phyloP scores from a whole-genome alignment of 768 basidiomycete species.

The Dioszegia aurantiaca region DNA sequence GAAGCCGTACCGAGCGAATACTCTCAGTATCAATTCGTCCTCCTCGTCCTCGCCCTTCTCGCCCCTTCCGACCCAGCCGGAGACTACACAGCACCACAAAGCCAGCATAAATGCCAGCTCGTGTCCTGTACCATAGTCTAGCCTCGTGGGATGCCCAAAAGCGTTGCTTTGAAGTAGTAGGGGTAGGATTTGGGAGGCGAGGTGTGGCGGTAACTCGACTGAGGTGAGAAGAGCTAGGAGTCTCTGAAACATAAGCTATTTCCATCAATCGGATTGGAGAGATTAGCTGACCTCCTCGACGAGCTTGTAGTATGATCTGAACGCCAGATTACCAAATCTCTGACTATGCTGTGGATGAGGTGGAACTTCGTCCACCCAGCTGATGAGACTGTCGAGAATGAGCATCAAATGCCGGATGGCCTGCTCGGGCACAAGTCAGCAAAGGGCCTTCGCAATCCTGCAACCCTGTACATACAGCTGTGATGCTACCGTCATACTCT shows the following conservation, averaged over 20 bases:
- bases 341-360: constrained; percentile 66
- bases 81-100: constrained; percentile 54
- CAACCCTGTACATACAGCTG: constrained; percentile 10
- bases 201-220: constrained; percentile 58
- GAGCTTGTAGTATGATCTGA: constrained; percentile 75
- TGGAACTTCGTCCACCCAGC: constrained; percentile 79
- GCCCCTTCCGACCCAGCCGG: constrained; percentile 33
- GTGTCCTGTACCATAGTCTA: constrained; percentile 97
- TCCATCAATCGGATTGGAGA: not conserved
- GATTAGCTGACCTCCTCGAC: constrained; percentile 66
- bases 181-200: constrained; percentile 69
- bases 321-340: constrained; percentile 87
- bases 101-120: constrained; percentile 84
- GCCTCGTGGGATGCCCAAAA: constrained; percentile 83
- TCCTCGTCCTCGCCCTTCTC: constrained; percentile 39
- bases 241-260: constrained; percentile 50
- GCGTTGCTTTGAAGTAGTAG: constrained; percentile 66
- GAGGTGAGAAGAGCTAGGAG: constrained; percentile 57
- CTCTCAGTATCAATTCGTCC: constrained; percentile 47
- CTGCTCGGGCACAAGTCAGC: too few relatives aligned
- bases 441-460: too few relatives aligned
- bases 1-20: constrained; percentile 45
- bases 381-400: constrained; percentile 65
- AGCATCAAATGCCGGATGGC: constrained; percentile 54
- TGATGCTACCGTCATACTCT: constrained; percentile 53